These are phyloP conservation scores for Dovyalis caffra DNA, from an alignment of 345 rosid genomes.

Conservation along the genomic window DNA sequence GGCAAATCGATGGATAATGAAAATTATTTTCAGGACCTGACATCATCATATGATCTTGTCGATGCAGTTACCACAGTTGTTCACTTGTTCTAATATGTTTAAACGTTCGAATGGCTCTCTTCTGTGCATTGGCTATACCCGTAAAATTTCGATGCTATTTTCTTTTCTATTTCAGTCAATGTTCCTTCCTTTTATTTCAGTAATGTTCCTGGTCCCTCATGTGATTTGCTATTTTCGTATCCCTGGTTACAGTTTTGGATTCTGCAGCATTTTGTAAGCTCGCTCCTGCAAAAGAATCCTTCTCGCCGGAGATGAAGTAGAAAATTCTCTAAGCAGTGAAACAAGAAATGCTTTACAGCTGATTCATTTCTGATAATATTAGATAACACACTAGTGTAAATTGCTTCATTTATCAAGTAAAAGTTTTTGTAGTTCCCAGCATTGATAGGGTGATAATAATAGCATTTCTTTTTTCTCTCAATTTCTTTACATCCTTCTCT, in stretches of 20 bases:
- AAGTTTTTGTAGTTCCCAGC: too few species aligned
- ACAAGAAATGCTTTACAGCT: not conserved
- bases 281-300: conserved; percentile 54
- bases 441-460: too few species aligned
- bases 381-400: too few species aligned
- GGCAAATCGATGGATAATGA: not conserved
- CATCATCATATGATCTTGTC: conserved; percentile 10
- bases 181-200: not conserved
- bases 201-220: not conserved
- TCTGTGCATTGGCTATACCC: conserved; percentile 68
- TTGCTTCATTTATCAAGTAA: too few species aligned
- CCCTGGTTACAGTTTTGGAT: conserved; percentile 53
- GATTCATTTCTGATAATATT: too few species aligned
- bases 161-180: too few species aligned
- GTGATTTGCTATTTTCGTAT: not conserved
- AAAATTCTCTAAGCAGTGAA: not conserved
- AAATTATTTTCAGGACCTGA: not conserved
- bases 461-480: too few species aligned
- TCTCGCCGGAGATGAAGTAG: conserved; percentile 19
- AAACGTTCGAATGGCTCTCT: conserved; percentile 87
- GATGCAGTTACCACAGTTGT: conserved; percentile 70
- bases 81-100: conserved; percentile 59
- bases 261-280: conserved; percentile 80
- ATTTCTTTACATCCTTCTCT: too few species aligned
- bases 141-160: conserved; percentile 32